Conservation (phyloP, 164 flowering plant species). For the Kalanchoe fedtschenkoi region DNA sequence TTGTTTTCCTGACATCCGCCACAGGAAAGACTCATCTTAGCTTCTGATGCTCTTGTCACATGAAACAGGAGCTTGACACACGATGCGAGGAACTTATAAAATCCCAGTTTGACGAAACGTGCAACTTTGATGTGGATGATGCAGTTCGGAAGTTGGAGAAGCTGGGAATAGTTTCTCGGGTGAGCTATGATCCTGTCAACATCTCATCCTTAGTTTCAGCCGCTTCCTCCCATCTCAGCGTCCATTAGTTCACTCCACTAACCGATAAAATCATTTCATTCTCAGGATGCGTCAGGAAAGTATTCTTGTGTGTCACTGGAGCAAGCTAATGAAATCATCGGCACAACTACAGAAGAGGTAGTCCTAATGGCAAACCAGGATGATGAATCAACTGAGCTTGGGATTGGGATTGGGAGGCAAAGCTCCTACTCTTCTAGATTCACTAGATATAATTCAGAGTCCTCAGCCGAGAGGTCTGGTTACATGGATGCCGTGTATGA, state of each 20-base stretch:
- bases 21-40: no score
- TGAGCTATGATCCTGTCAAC: not conserved
- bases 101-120: constrained; percentile 33
- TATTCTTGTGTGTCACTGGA: constrained; percentile 35
- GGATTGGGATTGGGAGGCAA: not conserved
- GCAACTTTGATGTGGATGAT: constrained; percentile 60
- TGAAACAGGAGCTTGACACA: constrained; percentile 31
- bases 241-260: no score
- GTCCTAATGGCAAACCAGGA: constrained; percentile 46
- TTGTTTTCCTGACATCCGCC: no score
- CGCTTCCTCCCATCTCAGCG: not conserved
- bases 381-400: not conserved
- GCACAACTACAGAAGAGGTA: constrained; percentile 65
- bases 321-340: constrained; percentile 67
- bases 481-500: not conserved
- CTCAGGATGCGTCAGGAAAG: constrained; percentile 48
- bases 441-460: not conserved
- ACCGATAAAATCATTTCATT: not conserved
- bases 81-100: constrained; percentile 35
- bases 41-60: no score
- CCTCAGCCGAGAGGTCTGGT: not conserved
- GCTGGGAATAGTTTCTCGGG: constrained; percentile 37
- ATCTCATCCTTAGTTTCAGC: not conserved
- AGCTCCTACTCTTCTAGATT: not conserved
- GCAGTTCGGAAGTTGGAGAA: constrained; percentile 57